phyloP scores from a whole-genome alignment of 345 rosid species.

The Eucalyptus tenuipes region DNA sequence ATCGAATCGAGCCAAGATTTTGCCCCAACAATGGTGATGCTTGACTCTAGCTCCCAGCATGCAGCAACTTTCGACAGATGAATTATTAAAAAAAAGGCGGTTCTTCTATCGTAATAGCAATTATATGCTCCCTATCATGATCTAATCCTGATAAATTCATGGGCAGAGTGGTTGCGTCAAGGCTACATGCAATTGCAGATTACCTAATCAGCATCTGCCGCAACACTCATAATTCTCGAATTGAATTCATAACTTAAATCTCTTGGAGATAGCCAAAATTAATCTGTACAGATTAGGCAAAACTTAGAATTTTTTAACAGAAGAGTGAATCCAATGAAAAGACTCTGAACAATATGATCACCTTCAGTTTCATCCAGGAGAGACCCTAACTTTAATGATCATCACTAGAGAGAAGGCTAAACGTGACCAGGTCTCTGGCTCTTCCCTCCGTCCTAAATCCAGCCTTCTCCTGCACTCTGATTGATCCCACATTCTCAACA shows the following conservation, averaged over 20 bases:
- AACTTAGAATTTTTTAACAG: background rate
- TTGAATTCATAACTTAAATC: background rate
- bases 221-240: background rate
- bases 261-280: background rate
- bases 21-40: background rate
- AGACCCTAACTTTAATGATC: background rate
- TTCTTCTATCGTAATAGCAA: background rate
- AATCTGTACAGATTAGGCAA: background rate
- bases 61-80: background rate
- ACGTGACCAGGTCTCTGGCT: conserved; percentile 42
- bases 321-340: background rate
- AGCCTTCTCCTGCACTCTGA: conserved; percentile 53
- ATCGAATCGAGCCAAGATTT: background rate
- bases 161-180: background rate
- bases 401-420: conserved; percentile 53
- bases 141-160: background rate
- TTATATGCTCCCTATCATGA: background rate
- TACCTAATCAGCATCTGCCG: background rate
- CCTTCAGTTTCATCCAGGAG: background rate
- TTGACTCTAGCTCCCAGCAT: background rate
- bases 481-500: conserved; percentile 44
- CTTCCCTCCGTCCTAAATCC: conserved; percentile 57
- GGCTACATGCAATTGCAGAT: background rate
- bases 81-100: background rate
- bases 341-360: background rate